phyloP scores from a whole-genome alignment of 169 alveolate genomes.

The Fabrea salina region DNA sequence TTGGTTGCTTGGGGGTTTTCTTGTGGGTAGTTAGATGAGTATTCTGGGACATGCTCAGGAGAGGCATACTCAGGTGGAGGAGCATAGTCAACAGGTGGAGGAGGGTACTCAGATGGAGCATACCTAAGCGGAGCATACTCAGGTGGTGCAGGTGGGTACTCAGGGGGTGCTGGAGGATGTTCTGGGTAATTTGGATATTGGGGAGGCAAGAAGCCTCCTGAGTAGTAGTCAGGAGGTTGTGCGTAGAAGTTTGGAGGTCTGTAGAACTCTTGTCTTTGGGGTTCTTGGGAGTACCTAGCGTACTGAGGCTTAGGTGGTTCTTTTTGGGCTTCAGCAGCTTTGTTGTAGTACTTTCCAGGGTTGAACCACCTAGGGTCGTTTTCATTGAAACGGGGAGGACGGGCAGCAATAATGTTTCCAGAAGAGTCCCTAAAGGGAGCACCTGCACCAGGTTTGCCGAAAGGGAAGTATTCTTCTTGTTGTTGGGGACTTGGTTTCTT shows the following conservation, averaged over 20 bases:
- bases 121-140: background rate
- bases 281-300: too few species aligned
- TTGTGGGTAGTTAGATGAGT: background rate
- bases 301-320: too few species aligned
- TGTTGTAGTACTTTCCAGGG: background rate
- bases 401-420: slow-evolving; percentile 10
- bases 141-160: background rate
- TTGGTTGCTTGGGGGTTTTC: background rate
- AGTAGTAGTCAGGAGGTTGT: background rate
- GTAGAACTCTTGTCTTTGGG: too few species aligned
- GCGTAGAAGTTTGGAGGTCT: too few species aligned
- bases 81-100: background rate
- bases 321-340: background rate
- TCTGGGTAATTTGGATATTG: background rate
- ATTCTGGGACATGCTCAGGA: background rate
- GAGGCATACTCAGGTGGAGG: background rate
- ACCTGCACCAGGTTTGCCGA: slow-evolving; percentile 38
- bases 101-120: background rate
- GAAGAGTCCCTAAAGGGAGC: slow-evolving; percentile 32
- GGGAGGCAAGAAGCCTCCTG: background rate
- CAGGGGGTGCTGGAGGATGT: background rate
- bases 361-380: slow-evolving; percentile 8
- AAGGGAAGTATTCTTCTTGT: slow-evolving; percentile 27
- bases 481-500: background rate
- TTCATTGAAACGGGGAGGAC: slow-evolving; percentile 28